Percentiles rank a stretch among this genome's conserved stretches.
phyloP scores from a whole-genome alignment of 2,329 filamentous ascomycete species.

The Aureobasidium zeae region DNA sequence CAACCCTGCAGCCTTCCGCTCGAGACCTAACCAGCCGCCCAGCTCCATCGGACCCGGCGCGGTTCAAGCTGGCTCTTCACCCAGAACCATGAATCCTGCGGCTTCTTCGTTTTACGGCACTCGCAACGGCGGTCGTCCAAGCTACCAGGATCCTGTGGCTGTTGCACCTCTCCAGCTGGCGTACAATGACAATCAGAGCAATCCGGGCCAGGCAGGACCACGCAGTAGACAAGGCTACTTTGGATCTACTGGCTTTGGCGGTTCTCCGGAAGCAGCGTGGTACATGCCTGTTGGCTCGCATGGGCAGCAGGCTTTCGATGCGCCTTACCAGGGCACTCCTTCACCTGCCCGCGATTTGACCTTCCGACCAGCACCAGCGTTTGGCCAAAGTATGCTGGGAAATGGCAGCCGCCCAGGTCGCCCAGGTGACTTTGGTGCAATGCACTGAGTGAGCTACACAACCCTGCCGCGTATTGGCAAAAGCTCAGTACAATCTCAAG shows the following conservation, averaged over 20 bases:
- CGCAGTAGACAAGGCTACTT: neutral
- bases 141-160: conserved; percentile 6
- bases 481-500: too few relatives aligned
- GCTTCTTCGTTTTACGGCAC: conserved; percentile 6
- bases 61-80: conserved; percentile 23
- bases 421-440: neutral
- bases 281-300: conserved; percentile 2
- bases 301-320: neutral
- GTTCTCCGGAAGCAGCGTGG: conserved; percentile 3
- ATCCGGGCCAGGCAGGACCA: conserved; percentile 1
- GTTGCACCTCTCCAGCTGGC: neutral
- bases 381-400: neutral
- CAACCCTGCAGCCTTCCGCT: conserved; percentile 80
- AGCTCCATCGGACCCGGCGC: conserved; percentile 31
- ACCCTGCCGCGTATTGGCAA: too few relatives aligned
- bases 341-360: conserved; percentile 1
- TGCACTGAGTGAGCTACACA: too few relatives aligned
- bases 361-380: neutral
- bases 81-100: conserved; percentile 24
- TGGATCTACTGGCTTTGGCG: neutral
- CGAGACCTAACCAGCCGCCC: conserved; percentile 29
- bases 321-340: neutral
- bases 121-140: neutral
- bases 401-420: neutral
- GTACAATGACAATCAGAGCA: neutral